phyloP scores from a whole-genome alignment of 2,329 filamentous ascomycete species.

The Fusarium longipes region DNA sequence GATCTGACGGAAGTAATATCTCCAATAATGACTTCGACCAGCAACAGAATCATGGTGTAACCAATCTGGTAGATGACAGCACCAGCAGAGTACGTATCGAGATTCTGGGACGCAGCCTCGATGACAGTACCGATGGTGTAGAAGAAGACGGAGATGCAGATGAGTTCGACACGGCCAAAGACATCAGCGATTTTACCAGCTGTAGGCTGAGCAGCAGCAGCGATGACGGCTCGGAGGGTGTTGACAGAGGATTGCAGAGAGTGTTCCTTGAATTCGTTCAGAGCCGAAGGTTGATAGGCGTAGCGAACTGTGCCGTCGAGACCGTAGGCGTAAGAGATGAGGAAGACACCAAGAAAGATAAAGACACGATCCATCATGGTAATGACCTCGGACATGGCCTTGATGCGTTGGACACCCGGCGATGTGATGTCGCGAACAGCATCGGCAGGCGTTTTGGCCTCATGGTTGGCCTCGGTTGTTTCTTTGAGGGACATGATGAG shows the following conservation, averaged over 20 bases:
- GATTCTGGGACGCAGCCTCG: constrained; percentile 61
- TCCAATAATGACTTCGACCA: constrained; percentile 72
- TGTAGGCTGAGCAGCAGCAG: constrained; percentile 68
- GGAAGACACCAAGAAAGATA: constrained; percentile 70
- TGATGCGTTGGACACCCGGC: constrained; percentile 69
- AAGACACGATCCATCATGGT: constrained; percentile 63
- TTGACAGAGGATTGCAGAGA: constrained; percentile 69
- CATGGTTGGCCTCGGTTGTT: constrained; percentile 15
- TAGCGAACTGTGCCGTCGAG: constrained; percentile 68
- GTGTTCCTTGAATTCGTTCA: constrained; percentile 61
- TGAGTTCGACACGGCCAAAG: constrained; percentile 69
- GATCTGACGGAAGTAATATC: constrained; percentile 72
- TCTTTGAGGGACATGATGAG: constrained; percentile 21
- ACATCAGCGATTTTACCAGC: constrained; percentile 72
- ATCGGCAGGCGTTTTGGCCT: constrained; percentile 37
- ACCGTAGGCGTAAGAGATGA: constrained; percentile 72
- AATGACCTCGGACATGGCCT: constrained; percentile 65
- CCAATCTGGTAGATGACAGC: constrained; percentile 72
- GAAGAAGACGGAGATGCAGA: constrained; percentile 69
- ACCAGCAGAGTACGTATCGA: constrained; percentile 66
- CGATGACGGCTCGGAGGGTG: constrained; percentile 68
- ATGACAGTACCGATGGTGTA: constrained; percentile 69
- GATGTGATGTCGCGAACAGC: constrained; percentile 52
- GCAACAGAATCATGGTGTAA: constrained; percentile 69
- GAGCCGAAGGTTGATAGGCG: constrained; percentile 67